Percentiles rank a stretch among this genome's conserved stretches.
phyloP scores from a whole-genome alignment of 805 yeast genomes.

The Candida schatavii region DNA sequence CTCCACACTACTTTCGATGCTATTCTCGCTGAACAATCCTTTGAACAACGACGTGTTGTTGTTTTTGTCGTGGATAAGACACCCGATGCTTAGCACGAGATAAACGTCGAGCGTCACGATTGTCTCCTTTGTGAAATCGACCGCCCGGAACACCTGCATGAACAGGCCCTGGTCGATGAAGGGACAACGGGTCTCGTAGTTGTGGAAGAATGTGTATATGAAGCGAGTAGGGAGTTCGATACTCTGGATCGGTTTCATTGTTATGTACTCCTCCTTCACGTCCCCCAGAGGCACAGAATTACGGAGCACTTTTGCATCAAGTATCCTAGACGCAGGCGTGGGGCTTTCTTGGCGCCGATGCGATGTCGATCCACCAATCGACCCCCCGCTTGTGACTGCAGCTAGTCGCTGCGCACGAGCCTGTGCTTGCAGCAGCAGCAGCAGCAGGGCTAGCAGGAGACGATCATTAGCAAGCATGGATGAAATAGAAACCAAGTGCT shows the following conservation, averaged over 20 bases:
- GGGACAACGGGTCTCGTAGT: constrained; percentile 35
- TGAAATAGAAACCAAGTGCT: constrained; percentile 21
- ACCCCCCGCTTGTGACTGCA: neutral
- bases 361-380: neutral
- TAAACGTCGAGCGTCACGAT: constrained; percentile 38
- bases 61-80: constrained; percentile 32
- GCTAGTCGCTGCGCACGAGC: neutral
- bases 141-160: constrained; percentile 18
- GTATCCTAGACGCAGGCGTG: neutral
- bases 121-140: constrained; percentile 32
- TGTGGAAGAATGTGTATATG: constrained; percentile 34
- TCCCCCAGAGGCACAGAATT: neutral
- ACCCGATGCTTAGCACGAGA: constrained; percentile 38
- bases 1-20: constrained; percentile 32
- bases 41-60: constrained; percentile 19
- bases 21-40: constrained; percentile 29
- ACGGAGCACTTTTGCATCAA: neutral
- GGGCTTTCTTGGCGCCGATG: neutral
- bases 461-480: constrained; percentile 18
- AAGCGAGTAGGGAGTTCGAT: constrained; percentile 29
- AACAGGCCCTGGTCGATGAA: constrained; percentile 24
- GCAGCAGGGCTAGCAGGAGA: neutral
- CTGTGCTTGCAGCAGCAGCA: neutral
- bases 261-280: constrained; percentile 32
- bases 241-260: constrained; percentile 29